phyloP scores from a whole-genome alignment of 208 protist genomes.

The Vickermania spadyakhi region DNA sequence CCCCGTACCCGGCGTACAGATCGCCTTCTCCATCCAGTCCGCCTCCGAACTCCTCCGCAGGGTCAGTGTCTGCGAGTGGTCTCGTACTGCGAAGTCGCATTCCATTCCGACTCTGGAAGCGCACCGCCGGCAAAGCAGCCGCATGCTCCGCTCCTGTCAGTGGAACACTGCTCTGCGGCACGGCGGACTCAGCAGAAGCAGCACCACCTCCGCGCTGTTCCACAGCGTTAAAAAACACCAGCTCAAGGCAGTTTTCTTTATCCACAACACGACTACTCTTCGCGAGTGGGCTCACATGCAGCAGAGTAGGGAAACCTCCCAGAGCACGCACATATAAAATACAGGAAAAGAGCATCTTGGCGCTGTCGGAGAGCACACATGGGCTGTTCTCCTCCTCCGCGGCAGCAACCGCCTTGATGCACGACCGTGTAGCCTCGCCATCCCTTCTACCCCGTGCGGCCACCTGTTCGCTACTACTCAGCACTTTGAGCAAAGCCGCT shows the following conservation, averaged over 20 bases:
- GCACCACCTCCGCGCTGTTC: neutral
- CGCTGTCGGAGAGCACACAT: constrained; percentile 35
- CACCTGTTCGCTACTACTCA: neutral
- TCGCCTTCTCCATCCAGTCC: neutral
- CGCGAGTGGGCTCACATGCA: constrained; percentile 53
- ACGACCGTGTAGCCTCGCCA: constrained; percentile 7
- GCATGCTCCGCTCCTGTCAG: neutral
- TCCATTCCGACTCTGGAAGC: neutral
- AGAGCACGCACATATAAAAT: constrained; percentile 68
- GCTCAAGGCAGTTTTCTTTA: constrained; percentile 78
- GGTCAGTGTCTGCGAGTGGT: neutral
- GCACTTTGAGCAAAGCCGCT: constrained; percentile 6
- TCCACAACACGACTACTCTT: constrained; percentile 48
- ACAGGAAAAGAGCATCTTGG: constrained; percentile 55
- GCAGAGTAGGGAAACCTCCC: constrained; percentile 68
- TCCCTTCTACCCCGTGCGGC: neutral
- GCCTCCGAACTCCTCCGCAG: neutral
- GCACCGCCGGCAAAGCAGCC: neutral
- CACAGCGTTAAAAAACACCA: constrained; percentile 55
- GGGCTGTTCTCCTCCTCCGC: constrained; percentile 25
- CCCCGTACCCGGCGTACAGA: neutral
- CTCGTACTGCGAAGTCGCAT: neutral
- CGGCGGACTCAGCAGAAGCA: neutral
- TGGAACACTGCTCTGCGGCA: neutral
- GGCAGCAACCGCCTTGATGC: constrained; percentile 16